Evolutionary conservation across 768 basidiomycete genomes (phyloP), one percentile per base, ranked within the genome.

Genomic region (Strobilomyces dryophilus): DNA sequence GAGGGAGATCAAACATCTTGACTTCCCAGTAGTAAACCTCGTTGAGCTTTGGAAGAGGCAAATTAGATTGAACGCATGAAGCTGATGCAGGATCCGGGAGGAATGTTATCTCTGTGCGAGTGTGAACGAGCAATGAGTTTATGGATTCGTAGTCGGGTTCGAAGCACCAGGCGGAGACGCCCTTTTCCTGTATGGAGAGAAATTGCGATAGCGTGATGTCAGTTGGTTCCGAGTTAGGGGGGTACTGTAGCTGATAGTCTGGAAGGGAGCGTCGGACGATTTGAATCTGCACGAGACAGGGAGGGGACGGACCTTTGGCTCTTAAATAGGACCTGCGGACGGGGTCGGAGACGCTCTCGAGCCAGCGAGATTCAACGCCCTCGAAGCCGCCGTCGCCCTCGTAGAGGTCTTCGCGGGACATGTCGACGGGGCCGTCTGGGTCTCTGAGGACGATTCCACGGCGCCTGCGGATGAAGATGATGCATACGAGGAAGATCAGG

Each of bases 21-120:
- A 93, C 89, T 68, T 99, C 97, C 91, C 92, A 99, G 68, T 99
- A 99, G 68, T 99, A 99, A 12, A 98, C 94, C 69, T 98, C 97
- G 73, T 99, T 99, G 46, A 98, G 78, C 66, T 98, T 98, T 12
- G 97, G 97, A 4, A 99, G 75, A 2, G 97, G 97, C 10, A 99
- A 78, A 68, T 98, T 99, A 46, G 93, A 95, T 74, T 98, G 92
- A 10, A 99, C 97, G 54, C 83, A 92, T 12, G 95, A 95, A 2
- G 92, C 88, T 18, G 93, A 92, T 29, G 91, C 87, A 21, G 97
- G 95, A 65, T 95, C 89, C n/a, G 91, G 87, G 55, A 99, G 87
- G 73, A 99, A 99, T 7, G 95, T 97, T 61, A 99, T 89, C 73
- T 99, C 97, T 0, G 97, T 99, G 45, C 97, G 85, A 20, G 91